Evolutionary conservation across 1,139 yeast species (phyloP), one percentile per base, ranked within the genome.

Genomic region (Pichia sp.): DNA sequence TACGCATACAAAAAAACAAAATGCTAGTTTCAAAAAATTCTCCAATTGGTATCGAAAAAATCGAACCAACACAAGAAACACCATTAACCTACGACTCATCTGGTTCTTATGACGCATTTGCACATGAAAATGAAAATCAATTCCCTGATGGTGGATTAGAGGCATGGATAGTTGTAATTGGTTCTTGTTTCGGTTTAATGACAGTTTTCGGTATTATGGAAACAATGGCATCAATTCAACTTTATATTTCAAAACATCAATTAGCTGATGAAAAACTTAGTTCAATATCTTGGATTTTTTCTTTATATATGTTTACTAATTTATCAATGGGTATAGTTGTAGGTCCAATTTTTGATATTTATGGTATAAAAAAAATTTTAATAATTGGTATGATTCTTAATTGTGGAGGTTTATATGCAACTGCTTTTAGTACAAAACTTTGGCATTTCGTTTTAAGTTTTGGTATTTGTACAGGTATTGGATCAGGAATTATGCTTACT

Each of bases 171-270:
- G 78, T 76, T 1, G 72, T 76, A 2, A 49, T 75, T 6, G 89
- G 89, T 0, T 72, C 82, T 1, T 76, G 76, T 47, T 57, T 78
- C 50, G 89, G 88, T 0, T 59, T 80, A 29, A 65, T 76, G 32
- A 74, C 81, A 1, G 76, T 71, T 22, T 78, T 80, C 55, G 91
- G 91, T 8, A 59, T 79, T 24, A 68, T 79, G 52, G 81, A 81
- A 52, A 69, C 83, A 1, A 61, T 78, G 39, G 86, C 87, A 40
- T 83, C 83, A 0, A 69, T 80, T 35, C 81, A 80, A 56, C 70
- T 82, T 1, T 78, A 79, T 50, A 70, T 81, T 14, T 65, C 78
- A 3, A 60, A 65, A 11, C 71, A 79, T 55, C 83, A 78, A 57
- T 61, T 79, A 38, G 61, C 65, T 2, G 50, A 65, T 38, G 66